These are phyloP conservation scores for Fagopyrum tataricum DNA, from an alignment of 148 eudicot species.

Conservation along the genomic window DNA sequence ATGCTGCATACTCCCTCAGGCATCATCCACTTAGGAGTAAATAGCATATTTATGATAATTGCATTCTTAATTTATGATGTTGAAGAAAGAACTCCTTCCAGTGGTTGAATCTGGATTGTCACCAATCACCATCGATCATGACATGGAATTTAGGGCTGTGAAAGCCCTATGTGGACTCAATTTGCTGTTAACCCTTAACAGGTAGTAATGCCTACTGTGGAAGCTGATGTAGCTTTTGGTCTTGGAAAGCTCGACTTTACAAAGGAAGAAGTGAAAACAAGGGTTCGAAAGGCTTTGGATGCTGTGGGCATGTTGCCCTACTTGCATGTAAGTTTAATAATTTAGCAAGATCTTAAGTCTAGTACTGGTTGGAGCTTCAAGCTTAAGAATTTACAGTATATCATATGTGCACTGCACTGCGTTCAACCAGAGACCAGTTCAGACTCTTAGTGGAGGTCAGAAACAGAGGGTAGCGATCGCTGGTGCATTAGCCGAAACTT, in stretches of 20 bases:
- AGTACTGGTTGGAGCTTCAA: background rate
- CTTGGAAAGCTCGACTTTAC: constrained; percentile 64
- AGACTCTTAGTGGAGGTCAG: constrained; percentile 98
- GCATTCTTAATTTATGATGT: background rate
- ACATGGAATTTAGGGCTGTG: background rate
- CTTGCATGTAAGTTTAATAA: constrained; percentile 43
- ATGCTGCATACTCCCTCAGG: background rate
- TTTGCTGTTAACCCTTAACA: constrained; percentile 11
- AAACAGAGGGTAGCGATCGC: constrained; percentile 97
- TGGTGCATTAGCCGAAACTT: constrained; percentile 91
- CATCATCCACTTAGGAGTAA: background rate
- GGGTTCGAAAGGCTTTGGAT: constrained; percentile 67
- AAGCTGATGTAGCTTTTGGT: constrained; percentile 97
- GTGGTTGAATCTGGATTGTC: background rate
- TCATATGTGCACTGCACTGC: constrained; percentile 14
- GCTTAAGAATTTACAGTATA: background rate
- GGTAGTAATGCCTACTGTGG: constrained; percentile 98
- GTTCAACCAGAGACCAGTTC: constrained; percentile 78
- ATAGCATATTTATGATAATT: background rate
- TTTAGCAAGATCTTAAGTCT: background rate
- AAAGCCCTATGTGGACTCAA: background rate
- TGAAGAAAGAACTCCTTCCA: background rate
- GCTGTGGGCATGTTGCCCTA: constrained; percentile 81
- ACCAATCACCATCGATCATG: background rate
- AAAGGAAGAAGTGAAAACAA: constrained; percentile 44